Percentiles rank a stretch among this genome's conserved stretches.
These are phyloP conservation scores for Aschersonia sp. DNA, from an alignment of 2,329 filamentous ascomycete genomes.

Conservation along the genomic window DNA sequence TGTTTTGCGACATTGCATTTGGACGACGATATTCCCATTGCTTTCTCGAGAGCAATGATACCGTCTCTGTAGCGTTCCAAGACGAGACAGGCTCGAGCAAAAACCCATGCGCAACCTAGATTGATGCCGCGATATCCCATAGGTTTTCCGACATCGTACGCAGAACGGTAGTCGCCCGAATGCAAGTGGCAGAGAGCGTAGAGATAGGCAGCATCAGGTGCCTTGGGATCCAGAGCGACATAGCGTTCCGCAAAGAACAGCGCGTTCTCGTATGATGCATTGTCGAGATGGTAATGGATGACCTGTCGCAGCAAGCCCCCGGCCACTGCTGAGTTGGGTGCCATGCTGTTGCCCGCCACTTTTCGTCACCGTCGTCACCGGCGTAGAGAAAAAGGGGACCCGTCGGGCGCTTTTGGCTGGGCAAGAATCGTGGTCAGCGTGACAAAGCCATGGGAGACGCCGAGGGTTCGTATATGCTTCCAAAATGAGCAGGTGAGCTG, in stretches of 20 bases:
- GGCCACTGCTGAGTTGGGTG: constrained; percentile 34
- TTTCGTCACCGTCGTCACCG: background rate
- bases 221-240: constrained; percentile 68
- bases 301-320: constrained; percentile 41
- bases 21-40: constrained; percentile 58
- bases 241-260: constrained; percentile 87
- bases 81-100: constrained; percentile 74
- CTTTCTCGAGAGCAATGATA: constrained; percentile 69
- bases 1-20: constrained; percentile 74
- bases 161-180: constrained; percentile 68
- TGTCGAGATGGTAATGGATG: constrained; percentile 66
- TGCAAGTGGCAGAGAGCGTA: constrained; percentile 74
- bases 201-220: constrained; percentile 67
- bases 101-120: constrained; percentile 79
- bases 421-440: constrained; percentile 1
- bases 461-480: background rate
- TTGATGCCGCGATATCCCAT: constrained; percentile 58
- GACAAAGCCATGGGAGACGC: constrained; percentile 1
- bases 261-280: constrained; percentile 76
- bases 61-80: constrained; percentile 71
- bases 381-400: background rate
- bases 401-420: background rate
- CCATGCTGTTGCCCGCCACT: constrained; percentile 23
- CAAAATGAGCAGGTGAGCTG: background rate
- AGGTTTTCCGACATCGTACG: constrained; percentile 67